Evolutionary conservation across 805 yeast species (phyloP), one percentile per base, ranked within the genome.

Genomic region (Lachancea cidri): DNA sequence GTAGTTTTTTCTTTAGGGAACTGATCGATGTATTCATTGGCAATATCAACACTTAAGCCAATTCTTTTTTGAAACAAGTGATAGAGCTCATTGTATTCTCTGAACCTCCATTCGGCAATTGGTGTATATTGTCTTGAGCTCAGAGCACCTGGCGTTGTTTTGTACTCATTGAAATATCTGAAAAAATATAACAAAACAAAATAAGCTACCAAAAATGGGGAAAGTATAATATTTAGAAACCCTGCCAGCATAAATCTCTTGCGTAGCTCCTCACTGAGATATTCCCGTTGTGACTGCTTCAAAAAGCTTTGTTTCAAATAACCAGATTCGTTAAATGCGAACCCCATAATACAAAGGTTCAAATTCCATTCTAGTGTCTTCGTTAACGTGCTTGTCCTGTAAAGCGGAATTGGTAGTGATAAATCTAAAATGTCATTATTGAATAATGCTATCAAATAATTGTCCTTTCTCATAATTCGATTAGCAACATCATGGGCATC

Each of bases 401-500:
- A 63, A 3, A 70, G 57, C 0, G 81, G 79, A 3, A 77, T 47
- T 1, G 81, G 78, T 14, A 87, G 58, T 0, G 83, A 71, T 17
- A 86, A 65, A 53, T 84, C 83, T 33, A 91, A 64, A 1, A 91
- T 67, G 44, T 84, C 78, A 50, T 81, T 85, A 62, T 87, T 89
- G 54, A 86, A 80, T 50, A 93, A 64, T 1, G 97, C 96, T 57
- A 93, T 87, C 72, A 88, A 73, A 60, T 89, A 93, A 58, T 93
- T 93, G 46, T 93, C 98, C 50, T 81, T 86, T 45, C 99, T 71
- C 98, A 93, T 89, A 42, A 93, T 84, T 44, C 98, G 71, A 58
- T 93, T 94, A 11, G 97, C 98, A 38, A 93, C 86, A 54, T 83
- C 93, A 60, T 89, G 96, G 3, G 98, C 95, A 55, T 86, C 91